Conservation (phyloP, 192 early-diverging fungal species). For the Chytriomyces sp. region DNA sequence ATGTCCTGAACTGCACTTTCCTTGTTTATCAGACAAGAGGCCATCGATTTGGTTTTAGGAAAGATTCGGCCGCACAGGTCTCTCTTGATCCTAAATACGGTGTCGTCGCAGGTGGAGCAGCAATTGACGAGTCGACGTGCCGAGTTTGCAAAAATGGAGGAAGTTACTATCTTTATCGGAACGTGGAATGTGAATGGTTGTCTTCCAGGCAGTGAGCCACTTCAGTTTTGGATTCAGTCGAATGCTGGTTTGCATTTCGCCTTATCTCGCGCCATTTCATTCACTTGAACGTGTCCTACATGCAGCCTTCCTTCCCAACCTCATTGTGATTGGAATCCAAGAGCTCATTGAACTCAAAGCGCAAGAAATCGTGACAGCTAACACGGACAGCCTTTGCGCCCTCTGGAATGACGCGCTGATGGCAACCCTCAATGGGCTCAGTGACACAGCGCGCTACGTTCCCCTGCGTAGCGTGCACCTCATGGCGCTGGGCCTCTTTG, state of each 20-base stretch:
- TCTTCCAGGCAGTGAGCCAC: conserved; percentile 44
- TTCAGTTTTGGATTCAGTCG: conserved; percentile 68
- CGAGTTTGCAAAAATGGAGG: conserved; percentile 62
- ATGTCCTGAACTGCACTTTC: not conserved
- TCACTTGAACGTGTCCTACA: conserved; percentile 1
- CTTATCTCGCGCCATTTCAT: conserved; percentile 29
- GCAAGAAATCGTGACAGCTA: conserved; percentile 57
- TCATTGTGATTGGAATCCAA: conserved; percentile 89
- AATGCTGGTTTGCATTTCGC: conserved; percentile 23
- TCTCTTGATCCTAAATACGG: conserved; percentile 43
- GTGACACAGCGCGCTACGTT: conserved; percentile 60
- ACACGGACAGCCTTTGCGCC: conserved; percentile 43
- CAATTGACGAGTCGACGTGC: conserved; percentile 25
- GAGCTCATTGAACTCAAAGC: conserved; percentile 93
- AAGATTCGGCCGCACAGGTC: conserved; percentile 31
- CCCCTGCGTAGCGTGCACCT: conserved; percentile 84
- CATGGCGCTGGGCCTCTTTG: conserved; percentile 86
- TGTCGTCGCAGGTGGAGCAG: conserved; percentile 39
- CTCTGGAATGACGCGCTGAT: conserved; percentile 46
- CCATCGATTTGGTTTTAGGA: conserved; percentile 86
- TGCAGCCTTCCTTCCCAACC: conserved; percentile 59
- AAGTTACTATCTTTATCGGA: conserved; percentile 75
- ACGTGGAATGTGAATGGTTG: conserved; percentile 94
- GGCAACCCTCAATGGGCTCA: conserved; percentile 29
- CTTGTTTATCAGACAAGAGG: conserved; percentile 72